Base-by-base conservation (phyloP, 805 yeast genomes). In the Maudiozyma pseudohumilis region DNA sequence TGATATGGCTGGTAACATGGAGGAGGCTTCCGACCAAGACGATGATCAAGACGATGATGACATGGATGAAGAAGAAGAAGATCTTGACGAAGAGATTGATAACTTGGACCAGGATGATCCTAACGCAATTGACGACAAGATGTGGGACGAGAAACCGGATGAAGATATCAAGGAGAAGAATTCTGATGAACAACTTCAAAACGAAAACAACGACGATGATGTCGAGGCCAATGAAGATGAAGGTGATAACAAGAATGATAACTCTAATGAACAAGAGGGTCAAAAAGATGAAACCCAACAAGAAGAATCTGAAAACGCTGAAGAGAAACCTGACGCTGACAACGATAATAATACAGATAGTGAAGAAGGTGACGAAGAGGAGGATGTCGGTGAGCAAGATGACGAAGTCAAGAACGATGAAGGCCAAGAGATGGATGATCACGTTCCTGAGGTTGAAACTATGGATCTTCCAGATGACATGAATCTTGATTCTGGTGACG, bases 71-170 rank as follows among this genome's bases (percentile, higher is more conserved):
- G 75, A 76, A 4, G 77, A 79, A 5, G 80, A 82, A 32, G 94
- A 84, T 2, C 52, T 84, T 39, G 96, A 88, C 53, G 96, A 88
- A 46, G 89, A 87, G 53, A 70, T 87, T 29, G 96, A 89, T 46
- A 84, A 88, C 51, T 63, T 89, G 23, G 94, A 84, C 56, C 94
- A 86, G 40, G 67, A 81, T 45, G 97, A 88, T 66, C 95, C 95
- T 2, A 85, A 87, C 60, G 95, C 95, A 3, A 76, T 89, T 35
- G 97, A 89, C 56, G 96, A 89, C 47, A 89, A 86, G 62, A 86
- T 86, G 95, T 89, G 97, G 95, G 92, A 89, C 52, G 96, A 88
- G 52, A 87, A 89, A 55, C 83, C 80, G 10, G 71, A 77, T 40
- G 86, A 79, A 12, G 74, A 74, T 45, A 70, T 74, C 16, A 83